Evolutionary conservation across 495 filamentous ascomycete genomes (phyloP).

Genomic region (Lasiosphaeris hirsuta): DNA sequence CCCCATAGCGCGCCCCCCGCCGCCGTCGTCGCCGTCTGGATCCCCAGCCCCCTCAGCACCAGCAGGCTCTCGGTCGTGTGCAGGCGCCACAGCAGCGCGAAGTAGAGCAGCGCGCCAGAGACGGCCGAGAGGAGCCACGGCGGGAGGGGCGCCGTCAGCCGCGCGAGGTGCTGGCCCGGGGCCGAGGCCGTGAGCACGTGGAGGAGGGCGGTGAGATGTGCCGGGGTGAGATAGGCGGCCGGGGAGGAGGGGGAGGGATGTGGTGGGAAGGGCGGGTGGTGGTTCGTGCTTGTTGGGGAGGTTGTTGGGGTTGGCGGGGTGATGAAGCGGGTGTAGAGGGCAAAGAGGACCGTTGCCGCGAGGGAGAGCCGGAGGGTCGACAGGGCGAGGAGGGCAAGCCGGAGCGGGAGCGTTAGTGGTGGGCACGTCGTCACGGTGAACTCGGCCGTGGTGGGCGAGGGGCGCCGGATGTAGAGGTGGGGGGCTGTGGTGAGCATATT

Average conservation of each 20-base stretch:
- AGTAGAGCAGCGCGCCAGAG: conserved; percentile 28
- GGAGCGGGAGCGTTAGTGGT: conserved; percentile 54
- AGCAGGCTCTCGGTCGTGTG: conserved; percentile 78
- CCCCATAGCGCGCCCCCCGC: conserved; percentile 42
- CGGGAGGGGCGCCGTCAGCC: conserved; percentile 39
- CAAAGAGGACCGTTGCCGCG: conserved; percentile 30
- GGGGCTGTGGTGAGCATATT: conserved; percentile 51
- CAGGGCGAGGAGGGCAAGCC: conserved; percentile 49
- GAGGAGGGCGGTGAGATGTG: conserved; percentile 25
- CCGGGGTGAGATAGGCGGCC: conserved; percentile 1
- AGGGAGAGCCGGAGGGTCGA: conserved; percentile 46
- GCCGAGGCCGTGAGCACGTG: conserved; percentile 32
- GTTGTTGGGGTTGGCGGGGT: not conserved
- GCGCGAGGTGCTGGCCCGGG: conserved; percentile 39
- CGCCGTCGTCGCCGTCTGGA: conserved; percentile 73
- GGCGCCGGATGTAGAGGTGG: conserved; percentile 63
- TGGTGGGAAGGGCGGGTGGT: not conserved
- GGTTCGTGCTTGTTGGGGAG: not conserved
- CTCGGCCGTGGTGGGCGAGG: conserved; percentile 80
- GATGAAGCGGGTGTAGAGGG: conserved; percentile 32
- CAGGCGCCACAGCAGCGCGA: conserved; percentile 33
- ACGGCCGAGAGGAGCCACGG: conserved; percentile 24
- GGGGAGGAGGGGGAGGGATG: conserved; percentile 6
- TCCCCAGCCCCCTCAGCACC: conserved; percentile 82
- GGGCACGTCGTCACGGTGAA: conserved; percentile 78